Conservation (phyloP, 805 yeast species). For the Diddensiella transvaalensis region DNA sequence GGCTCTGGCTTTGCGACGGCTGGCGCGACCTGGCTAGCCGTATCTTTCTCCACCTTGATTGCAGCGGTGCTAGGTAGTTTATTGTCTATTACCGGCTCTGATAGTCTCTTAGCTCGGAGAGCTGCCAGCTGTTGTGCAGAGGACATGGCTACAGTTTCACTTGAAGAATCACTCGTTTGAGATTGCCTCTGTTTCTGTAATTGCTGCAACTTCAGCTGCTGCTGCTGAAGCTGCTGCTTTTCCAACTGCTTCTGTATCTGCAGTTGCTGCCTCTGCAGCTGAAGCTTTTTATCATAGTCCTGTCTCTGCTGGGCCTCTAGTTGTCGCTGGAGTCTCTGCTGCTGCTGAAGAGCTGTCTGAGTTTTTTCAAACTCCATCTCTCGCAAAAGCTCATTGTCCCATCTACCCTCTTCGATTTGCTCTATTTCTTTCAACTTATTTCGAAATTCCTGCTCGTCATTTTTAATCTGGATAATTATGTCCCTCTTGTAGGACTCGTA, state of each 20-base stretch:
- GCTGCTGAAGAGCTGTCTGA: constrained; percentile 13
- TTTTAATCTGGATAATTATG: constrained; percentile 23
- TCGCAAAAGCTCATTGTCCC: constrained; percentile 36
- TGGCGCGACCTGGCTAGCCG: constrained; percentile 1
- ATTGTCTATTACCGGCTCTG: constrained; percentile 4
- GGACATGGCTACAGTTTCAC: neutral
- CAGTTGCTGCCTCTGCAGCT: constrained; percentile 23
- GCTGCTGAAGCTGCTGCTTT: constrained; percentile 22
- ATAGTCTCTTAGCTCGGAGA: neutral
- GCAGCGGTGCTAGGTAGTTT: neutral
- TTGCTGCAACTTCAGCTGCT: constrained; percentile 10
- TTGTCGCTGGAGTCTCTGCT: constrained; percentile 4
- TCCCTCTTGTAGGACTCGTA: constrained; percentile 26
- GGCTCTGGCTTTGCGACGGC: constrained; percentile 1
- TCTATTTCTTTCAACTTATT: constrained; percentile 38
- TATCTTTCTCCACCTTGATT: constrained; percentile 6
- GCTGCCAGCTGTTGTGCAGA: constrained; percentile 1
- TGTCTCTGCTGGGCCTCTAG: constrained; percentile 8
- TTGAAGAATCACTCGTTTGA: neutral
- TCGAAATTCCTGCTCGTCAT: constrained; percentile 37
- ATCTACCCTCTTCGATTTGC: constrained; percentile 40
- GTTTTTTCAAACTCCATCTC: constrained; percentile 27
- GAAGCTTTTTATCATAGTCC: constrained; percentile 8
- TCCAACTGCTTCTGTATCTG: constrained; percentile 22
- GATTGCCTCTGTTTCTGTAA: neutral